A percentile compares a stretch with the other conserved stretches of the same genome.
phyloP scores from a whole-genome alignment of 805 yeast species.

The Lipomyces starkeyi region DNA sequence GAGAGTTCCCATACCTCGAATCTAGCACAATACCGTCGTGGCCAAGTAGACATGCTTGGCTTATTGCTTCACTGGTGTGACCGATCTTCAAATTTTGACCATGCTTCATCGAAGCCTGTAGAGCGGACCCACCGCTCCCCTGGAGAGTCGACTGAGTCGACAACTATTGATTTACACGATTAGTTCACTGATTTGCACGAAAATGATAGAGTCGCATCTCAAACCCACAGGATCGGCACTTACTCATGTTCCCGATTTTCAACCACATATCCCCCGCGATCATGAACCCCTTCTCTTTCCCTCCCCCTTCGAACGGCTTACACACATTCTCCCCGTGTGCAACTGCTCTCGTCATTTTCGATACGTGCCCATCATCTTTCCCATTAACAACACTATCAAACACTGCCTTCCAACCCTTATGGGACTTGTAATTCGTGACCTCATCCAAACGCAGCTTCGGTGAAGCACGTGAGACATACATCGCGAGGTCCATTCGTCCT shows the following conservation, averaged over 20 bases:
- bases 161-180: not conserved
- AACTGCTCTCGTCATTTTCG: not conserved
- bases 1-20: not conserved
- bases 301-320: not conserved
- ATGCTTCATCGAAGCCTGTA: not conserved
- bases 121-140: not conserved
- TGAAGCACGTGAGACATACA: not conserved
- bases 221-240: not conserved
- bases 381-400: not conserved
- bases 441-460: not conserved
- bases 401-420: not conserved
- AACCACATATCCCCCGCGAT: constrained; percentile 1
- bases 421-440: not conserved
- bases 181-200: not conserved
- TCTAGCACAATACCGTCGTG: too few relatives aligned
- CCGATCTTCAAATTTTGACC: not conserved
- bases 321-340: not conserved
- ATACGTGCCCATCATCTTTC: not conserved
- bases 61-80: not conserved
- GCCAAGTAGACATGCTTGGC: too few relatives aligned
- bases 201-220: not conserved
- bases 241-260: not conserved
- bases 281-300: not conserved
- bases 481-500: constrained; percentile 3
- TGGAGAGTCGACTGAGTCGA: not conserved